phyloP scores from a whole-genome alignment of 371 early-diverging fungal genomes.

The Umbelopsis sp. region DNA sequence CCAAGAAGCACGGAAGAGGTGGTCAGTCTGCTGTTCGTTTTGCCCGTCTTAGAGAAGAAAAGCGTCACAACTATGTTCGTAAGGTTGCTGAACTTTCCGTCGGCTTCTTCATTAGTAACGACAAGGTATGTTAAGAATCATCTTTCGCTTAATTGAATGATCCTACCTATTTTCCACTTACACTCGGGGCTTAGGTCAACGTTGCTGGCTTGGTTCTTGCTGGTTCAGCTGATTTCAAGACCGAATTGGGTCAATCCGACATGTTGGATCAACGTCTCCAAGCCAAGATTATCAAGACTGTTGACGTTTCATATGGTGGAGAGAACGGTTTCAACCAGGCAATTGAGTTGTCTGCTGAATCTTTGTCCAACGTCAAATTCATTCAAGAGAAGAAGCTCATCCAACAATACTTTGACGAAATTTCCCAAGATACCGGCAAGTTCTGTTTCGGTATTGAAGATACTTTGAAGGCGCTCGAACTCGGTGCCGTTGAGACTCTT shows the following conservation, averaged over 20 bases:
- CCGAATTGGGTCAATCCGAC: conserved; percentile 92
- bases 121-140: conserved; percentile 23
- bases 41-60: conserved; percentile 98
- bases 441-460: conserved; percentile 98
- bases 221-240: conserved; percentile 99
- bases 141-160: no score
- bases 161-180: no score
- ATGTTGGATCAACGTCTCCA: conserved; percentile 93
- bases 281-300: conserved; percentile 90
- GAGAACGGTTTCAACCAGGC: conserved; percentile 99
- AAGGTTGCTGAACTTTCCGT: conserved; percentile 98
- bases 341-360: conserved; percentile 94
- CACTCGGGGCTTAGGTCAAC: conserved; percentile 52
- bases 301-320: conserved; percentile 99
- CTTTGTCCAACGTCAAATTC: conserved; percentile 96
- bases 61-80: conserved; percentile 98
- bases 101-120: conserved; percentile 58
- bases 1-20: conserved; percentile 99
- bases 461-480: conserved; percentile 95
- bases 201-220: conserved; percentile 96
- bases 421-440: conserved; percentile 96
- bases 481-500: conserved; percentile 97
- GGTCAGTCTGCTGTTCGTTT: conserved; percentile 99
- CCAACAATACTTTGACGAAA: conserved; percentile 96
- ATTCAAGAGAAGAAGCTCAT: conserved; percentile 99